phyloP scores from a whole-genome alignment of 768 basidiomycete species.

The Russula ochroleuca region DNA sequence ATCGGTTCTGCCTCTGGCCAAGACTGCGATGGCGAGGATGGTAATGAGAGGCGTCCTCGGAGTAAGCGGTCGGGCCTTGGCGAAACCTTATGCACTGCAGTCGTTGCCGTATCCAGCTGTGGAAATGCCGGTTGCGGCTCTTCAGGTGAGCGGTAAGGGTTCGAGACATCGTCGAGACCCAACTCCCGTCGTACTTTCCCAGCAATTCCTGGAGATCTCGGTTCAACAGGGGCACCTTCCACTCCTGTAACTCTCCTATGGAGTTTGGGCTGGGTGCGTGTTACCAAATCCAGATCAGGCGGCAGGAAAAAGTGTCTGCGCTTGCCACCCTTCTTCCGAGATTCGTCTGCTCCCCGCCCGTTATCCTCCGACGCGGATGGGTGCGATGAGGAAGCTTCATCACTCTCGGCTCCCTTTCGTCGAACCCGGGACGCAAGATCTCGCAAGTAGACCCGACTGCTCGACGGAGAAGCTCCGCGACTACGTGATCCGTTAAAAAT shows the following conservation, averaged over 20 bases:
- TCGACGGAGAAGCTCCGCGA: constrained; percentile 41
- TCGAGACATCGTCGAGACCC: constrained; percentile 3
- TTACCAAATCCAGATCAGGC: constrained; percentile 18
- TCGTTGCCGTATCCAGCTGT: not conserved
- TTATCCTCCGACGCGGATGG: constrained; percentile 27
- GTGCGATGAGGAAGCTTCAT: constrained; percentile 45
- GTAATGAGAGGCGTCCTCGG: constrained; percentile 38
- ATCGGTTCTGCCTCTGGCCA: constrained; percentile 35
- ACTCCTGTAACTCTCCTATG: not conserved
- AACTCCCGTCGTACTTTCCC: not conserved
- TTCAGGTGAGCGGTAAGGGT: not conserved
- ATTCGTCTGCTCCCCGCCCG: constrained; percentile 9
- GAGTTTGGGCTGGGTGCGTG: constrained; percentile 10
- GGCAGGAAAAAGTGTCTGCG: constrained; percentile 22
- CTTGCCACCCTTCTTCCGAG: constrained; percentile 10
- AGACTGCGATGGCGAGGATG: constrained; percentile 27
- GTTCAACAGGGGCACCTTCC: not conserved
- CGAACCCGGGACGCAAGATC: constrained; percentile 37
- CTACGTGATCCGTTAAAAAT: constrained; percentile 37
- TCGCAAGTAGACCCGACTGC: constrained; percentile 41
- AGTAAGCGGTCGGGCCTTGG: constrained; percentile 8
- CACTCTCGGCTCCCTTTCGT: constrained; percentile 39
- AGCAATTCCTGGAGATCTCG: constrained; percentile 8
- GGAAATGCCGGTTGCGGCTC: not conserved
- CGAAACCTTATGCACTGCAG: not conserved